Evolutionary conservation across 2,329 filamentous ascomycete species (phyloP), one percentile per base, ranked within the genome.

Genomic region (Claviceps humidiphila): DNA sequence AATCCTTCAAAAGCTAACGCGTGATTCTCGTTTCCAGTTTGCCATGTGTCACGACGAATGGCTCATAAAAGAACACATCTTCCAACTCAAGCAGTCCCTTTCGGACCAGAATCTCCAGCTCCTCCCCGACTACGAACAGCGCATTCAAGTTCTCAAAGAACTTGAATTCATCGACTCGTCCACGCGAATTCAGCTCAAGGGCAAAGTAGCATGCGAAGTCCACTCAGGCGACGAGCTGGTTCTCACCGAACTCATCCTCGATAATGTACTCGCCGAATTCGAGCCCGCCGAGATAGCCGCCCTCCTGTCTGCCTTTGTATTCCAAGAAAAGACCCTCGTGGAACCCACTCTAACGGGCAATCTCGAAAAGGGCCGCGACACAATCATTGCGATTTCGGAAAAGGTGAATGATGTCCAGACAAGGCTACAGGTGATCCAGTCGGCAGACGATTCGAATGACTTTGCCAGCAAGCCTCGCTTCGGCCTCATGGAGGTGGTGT

Each of bases 171-270:
- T 98, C 59, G 93, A 98, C 61, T 82, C 86, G 4, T 82, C 85
- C 45, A 84, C 84, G 4, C 84, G 91, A 22, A 94, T 98, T 41
- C 87, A 94, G 70, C 79, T 98, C 57, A 98, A 98, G 71, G 93
- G 93, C 68, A 97, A 97, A 68, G 93, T 98, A 22, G 93, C 93
- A 4, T 98, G 93, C 70, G 93, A 98, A 69, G 91, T 98, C 55
- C 93, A 97, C 68, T 96, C 91, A 0, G 90, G 90, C 17, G 91
- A 97, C 64, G 93, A 98, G 68, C 78, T 98, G 0, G 91, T 98
- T 0, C 79, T 98, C 17, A 98, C 93, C 0, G 93, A 98, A 66
- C 79, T 97, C 5, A 89, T 98, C 47, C 82, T 98, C 17, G 93
- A 98, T 69, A 98, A 98, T 61, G 89, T 96, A 2, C 81, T 98